Evolutionary conservation across 1,284 basidiomycete genomes (phyloP).

Genomic region (Rhizoctonia solani): DNA sequence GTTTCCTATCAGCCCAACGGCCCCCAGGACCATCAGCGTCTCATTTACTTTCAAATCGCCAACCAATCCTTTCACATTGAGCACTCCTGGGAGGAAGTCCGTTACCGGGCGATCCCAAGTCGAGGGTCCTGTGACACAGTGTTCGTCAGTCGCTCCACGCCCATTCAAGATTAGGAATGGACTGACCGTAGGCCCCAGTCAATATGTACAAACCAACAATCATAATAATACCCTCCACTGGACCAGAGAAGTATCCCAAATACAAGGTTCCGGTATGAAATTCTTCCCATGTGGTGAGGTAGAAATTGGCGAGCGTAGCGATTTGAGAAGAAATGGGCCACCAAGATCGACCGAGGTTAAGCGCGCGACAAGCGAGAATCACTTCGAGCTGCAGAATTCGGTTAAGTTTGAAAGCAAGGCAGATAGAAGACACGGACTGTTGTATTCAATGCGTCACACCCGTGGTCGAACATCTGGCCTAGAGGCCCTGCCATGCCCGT

Average conservation of each 20-base stretch:
- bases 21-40: constrained; percentile 82
- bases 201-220: constrained; percentile 79
- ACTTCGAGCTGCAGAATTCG: constrained; percentile 72
- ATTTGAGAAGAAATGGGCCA: constrained; percentile 91
- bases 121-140: constrained; percentile 57
- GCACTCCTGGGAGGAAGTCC: constrained; percentile 50
- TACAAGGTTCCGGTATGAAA: constrained; percentile 91
- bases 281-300: constrained; percentile 97
- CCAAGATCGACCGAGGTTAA: constrained; percentile 92
- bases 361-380: constrained; percentile 78
- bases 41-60: constrained; percentile 79
- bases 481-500: constrained; percentile 96
- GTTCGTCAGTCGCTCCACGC: no score
- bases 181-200: constrained; percentile 72
- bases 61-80: constrained; percentile 34
- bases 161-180: no score
- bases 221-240: constrained; percentile 94
- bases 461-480: constrained; percentile 97
- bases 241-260: constrained; percentile 93
- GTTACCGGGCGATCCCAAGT: constrained; percentile 76
- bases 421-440: constrained; percentile 59
- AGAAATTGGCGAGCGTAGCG: constrained; percentile 91
- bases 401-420: constrained; percentile 13
- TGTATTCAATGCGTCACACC: constrained; percentile 92
- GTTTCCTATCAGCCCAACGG: constrained; percentile 77